Base-by-base conservation (phyloP, 2,329 filamentous ascomycete species). In the Cladorrhinum sp. region DNA sequence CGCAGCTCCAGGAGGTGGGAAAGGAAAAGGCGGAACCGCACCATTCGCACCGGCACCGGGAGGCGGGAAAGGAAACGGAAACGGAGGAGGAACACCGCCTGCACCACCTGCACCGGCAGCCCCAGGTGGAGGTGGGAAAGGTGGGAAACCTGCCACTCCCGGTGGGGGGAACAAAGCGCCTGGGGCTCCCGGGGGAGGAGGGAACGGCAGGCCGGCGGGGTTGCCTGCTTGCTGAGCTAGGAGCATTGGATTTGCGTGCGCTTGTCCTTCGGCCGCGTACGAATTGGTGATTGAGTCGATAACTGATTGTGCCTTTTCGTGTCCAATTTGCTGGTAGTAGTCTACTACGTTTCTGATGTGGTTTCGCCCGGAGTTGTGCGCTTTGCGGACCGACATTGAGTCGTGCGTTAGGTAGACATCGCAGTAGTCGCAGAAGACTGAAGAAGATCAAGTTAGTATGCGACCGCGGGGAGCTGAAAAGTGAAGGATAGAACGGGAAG, bases 391-490 rank as follows among this genome's bases (percentile, higher is more conserved):
- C 78, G 92, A 96, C 93, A 98, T 98, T 50, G 92, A 96, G 83
- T 99, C 95, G 84, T 99, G 95, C 68, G 95, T 99, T 70, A 99
- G 90, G 84, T 99, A 99, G 77, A 99, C 95, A 89, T 99, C 95
- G 85, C 95, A 99, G 79, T 99, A 99, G 77, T 99, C 95, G 83
- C 93, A 91, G 76, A 91, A 91, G 84, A 90, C 88, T 91, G 73
- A 24, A 9, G 41, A 22, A 29, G n/a, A 13, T 25, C 29, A 6
- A 69, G 66, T 53, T n/a, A n/a, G 58, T 61, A 50, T 24, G 32
- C 9, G 32, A 12, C 16, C 32, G 16, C n/a, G n/a, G n/a, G 8
- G 3, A 16, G 16, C 12, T 10, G 32, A 12, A 36, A 50, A 66
- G 65, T n/a, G 60, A 66, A 66, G 36, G 32, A 10, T 18, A 50